These are phyloP conservation scores for Sarcomyxa edulis DNA, from an alignment of 768 basidiomycete genomes.

Conservation along the genomic window DNA sequence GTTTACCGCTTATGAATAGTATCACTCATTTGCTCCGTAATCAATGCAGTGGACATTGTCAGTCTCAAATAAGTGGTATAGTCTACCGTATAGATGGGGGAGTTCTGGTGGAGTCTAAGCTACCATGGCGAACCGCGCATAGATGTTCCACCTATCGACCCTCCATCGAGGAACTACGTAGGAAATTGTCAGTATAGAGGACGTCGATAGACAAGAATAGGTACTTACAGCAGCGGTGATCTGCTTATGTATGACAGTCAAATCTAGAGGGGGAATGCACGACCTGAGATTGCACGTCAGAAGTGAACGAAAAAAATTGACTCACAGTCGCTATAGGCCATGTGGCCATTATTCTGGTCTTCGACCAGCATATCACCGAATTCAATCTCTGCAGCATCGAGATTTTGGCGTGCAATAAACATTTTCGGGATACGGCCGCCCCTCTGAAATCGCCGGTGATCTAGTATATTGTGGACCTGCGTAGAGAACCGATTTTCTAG, in stretches of 20 bases:
- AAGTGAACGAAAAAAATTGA: slow-evolving; percentile 9
- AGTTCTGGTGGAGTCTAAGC: background rate
- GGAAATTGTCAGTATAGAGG: slow-evolving; percentile 5
- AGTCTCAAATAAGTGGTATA: too few species aligned
- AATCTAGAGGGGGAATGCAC: slow-evolving; percentile 24
- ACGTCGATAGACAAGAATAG: background rate
- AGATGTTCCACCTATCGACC: slow-evolving; percentile 30
- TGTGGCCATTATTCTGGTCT: slow-evolving; percentile 93
- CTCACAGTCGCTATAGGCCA: slow-evolving; percentile 89
- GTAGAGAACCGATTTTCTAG: slow-evolving; percentile 72
- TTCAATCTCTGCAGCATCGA: slow-evolving; percentile 91
- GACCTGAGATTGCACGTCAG: background rate
- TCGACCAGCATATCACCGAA: slow-evolving; percentile 97
- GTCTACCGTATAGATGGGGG: too few species aligned
- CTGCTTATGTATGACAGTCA: slow-evolving; percentile 45
- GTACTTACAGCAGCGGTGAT: slow-evolving; percentile 40
- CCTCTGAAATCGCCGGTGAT: slow-evolving; percentile 52
- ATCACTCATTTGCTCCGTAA: slow-evolving; percentile 18
- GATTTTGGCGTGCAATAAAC: slow-evolving; percentile 81
- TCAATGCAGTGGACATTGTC: slow-evolving; percentile 5
- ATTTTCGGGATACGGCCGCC: slow-evolving; percentile 52
- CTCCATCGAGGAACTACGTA: slow-evolving; percentile 31
- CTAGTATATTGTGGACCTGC: slow-evolving; percentile 85
- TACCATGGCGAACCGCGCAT: slow-evolving; percentile 42
- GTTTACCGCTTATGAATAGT: slow-evolving; percentile 23